Conservation (phyloP, 2,329 filamentous ascomycete species). For the Venturia oleaginea region DNA sequence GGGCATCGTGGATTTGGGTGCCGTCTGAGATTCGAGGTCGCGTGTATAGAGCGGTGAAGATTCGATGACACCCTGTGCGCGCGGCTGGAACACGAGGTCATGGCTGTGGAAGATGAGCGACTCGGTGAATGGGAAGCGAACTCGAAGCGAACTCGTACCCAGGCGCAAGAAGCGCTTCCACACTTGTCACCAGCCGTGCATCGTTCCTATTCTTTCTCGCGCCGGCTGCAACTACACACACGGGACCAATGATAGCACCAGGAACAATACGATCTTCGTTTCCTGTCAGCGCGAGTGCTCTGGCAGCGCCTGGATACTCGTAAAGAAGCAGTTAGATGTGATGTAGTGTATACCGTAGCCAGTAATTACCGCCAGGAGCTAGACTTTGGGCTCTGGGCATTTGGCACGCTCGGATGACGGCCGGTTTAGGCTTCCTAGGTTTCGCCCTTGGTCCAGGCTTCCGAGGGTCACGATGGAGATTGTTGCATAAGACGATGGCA, state of each 20-base stretch:
- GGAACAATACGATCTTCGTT: not conserved
- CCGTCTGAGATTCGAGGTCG: not conserved
- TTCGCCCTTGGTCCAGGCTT: not conserved
- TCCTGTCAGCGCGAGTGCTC: not conserved
- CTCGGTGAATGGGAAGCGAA: not conserved
- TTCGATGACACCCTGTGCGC: not conserved
- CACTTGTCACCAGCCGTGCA: not conserved
- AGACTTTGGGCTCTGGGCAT: not conserved
- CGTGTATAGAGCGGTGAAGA: not conserved
- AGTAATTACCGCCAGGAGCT: not conserved
- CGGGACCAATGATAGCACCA: not conserved
- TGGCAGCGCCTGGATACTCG: not conserved
- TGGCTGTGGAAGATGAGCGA: not conserved
- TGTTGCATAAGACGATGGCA: not conserved
- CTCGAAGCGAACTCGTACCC: not conserved
- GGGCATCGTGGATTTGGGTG: not conserved
- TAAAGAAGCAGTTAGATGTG: not conserved
- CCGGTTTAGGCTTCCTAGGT: not conserved
- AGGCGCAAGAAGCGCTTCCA: not conserved
- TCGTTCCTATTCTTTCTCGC: constrained; percentile 1
- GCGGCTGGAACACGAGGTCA: not conserved
- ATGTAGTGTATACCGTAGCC: not conserved
- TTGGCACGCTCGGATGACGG: not conserved
- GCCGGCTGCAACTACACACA: not conserved
- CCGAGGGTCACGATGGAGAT: not conserved